phyloP scores from a whole-genome alignment of 2,329 filamentous ascomycete species.

The Aureobasidium zeae region DNA sequence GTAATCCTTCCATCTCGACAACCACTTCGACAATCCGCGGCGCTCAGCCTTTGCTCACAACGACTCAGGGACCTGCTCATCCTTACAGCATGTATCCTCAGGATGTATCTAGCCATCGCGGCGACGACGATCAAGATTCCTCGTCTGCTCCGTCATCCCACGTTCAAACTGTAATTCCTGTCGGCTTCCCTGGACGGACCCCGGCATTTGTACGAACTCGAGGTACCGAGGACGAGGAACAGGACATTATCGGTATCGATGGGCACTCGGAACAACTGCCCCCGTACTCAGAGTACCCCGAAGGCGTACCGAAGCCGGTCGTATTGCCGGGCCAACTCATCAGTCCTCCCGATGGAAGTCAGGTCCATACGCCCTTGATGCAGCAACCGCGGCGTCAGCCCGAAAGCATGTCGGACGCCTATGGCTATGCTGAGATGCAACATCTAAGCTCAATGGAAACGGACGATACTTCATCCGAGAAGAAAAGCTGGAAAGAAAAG shows the following conservation, averaged over 20 bases:
- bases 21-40: constrained; percentile 54
- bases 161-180: constrained; percentile 46
- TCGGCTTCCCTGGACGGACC: constrained; percentile 64
- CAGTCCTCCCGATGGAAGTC: constrained; percentile 17
- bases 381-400: constrained; percentile 24
- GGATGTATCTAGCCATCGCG: constrained; percentile 51
- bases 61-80: constrained; percentile 60
- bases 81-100: constrained; percentile 84
- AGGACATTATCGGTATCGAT: constrained; percentile 76
- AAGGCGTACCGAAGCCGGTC: constrained; percentile 38
- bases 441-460: constrained; percentile 17
- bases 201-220: constrained; percentile 60
- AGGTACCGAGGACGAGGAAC: constrained; percentile 76
- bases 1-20: constrained; percentile 60
- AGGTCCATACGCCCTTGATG: constrained; percentile 28
- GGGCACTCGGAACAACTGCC: constrained; percentile 87
- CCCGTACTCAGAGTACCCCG: constrained; percentile 83
- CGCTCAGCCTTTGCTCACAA: constrained; percentile 49
- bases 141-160: constrained; percentile 28
- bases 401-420: constrained; percentile 27
- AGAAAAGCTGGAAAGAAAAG: constrained; percentile 30
- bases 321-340: constrained; percentile 12
- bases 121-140: constrained; percentile 44
- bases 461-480: neutral
- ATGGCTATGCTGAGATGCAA: constrained; percentile 11